Conservation (phyloP, 495 filamentous ascomycete genomes). For the Lasiosphaeria hispida region DNA sequence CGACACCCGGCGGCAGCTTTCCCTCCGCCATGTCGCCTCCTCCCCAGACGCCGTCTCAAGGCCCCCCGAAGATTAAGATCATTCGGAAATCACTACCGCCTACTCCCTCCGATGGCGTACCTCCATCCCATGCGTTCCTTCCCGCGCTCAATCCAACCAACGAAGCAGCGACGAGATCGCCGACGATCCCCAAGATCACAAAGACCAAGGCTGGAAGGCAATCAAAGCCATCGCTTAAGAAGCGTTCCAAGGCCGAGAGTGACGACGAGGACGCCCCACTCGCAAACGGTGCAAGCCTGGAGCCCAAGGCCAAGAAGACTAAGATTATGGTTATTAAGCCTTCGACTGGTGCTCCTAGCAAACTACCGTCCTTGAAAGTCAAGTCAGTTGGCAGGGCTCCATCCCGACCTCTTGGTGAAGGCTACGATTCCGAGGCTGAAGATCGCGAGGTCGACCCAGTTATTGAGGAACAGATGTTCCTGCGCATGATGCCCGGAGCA, state of each 20-base stretch:
- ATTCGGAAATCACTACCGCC: conserved; percentile 42
- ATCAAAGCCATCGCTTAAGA: conserved; percentile 49
- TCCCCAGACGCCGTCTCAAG: conserved; percentile 39
- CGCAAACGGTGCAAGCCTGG: conserved; percentile 24
- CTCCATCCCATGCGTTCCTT: conserved; percentile 8
- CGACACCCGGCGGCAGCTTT: conserved; percentile 12
- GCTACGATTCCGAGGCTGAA: conserved; percentile 95
- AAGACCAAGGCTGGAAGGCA: conserved; percentile 51
- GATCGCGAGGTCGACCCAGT: conserved; percentile 83
- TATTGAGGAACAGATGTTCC: conserved; percentile 82
- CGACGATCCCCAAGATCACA: conserved; percentile 20
- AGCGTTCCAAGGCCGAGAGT: conserved; percentile 37
- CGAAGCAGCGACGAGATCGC: background rate
- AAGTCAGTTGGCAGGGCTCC: conserved; percentile 53
- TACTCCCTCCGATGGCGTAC: conserved; percentile 40
- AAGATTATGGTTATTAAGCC: conserved; percentile 38
- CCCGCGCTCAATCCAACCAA: background rate
- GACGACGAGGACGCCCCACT: conserved; percentile 44
- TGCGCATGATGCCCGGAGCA: conserved; percentile 81
- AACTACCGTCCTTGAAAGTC: conserved; percentile 38
- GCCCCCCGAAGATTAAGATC: conserved; percentile 52
- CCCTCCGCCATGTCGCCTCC: conserved; percentile 24
- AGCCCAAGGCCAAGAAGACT: conserved; percentile 38
- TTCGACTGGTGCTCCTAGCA: conserved; percentile 16
- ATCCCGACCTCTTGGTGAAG: conserved; percentile 70